Percentiles rank a stretch among this genome's conserved stretches.
These are phyloP conservation scores for Earliella scabrosa DNA, from an alignment of 1,284 basidiomycete species.

Conservation along the genomic window DNA sequence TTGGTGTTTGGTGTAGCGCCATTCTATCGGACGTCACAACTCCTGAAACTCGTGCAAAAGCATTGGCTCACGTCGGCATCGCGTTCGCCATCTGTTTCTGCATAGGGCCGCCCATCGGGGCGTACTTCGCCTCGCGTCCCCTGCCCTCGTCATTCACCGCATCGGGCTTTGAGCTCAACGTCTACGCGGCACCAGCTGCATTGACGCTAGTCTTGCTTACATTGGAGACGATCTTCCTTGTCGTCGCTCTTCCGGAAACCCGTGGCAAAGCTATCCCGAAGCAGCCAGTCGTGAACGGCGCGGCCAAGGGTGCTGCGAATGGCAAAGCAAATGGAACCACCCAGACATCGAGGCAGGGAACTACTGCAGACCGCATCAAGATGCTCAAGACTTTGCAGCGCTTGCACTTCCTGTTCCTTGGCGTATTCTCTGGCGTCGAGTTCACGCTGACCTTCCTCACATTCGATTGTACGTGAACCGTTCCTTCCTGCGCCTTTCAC, in stretches of 20 bases:
- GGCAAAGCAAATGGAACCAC: slow-evolving; percentile 18
- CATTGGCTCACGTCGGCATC: slow-evolving; percentile 90
- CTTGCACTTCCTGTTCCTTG: slow-evolving; percentile 83
- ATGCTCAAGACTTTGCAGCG: slow-evolving; percentile 60
- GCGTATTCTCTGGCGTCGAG: slow-evolving; percentile 90
- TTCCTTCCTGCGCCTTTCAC: neutral
- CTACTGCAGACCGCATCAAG: slow-evolving; percentile 53
- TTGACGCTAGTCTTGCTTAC: slow-evolving; percentile 75
- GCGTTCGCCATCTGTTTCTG: slow-evolving; percentile 94
- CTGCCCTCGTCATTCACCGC: slow-evolving; percentile 58
- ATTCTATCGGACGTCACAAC: slow-evolving; percentile 89
- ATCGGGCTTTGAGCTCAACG: slow-evolving; percentile 73
- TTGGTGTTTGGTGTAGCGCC: slow-evolving; percentile 53
- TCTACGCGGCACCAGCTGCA: slow-evolving; percentile 85
- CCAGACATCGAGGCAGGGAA: slow-evolving; percentile 33
- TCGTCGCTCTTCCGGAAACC: slow-evolving; percentile 80
- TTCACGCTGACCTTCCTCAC: slow-evolving; percentile 93
- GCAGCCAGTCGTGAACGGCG: slow-evolving; percentile 25
- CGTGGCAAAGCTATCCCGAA: slow-evolving; percentile 44
- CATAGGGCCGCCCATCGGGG: slow-evolving; percentile 83
- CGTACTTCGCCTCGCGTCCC: slow-evolving; percentile 79
- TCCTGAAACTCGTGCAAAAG: slow-evolving; percentile 75
- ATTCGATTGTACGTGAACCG: slow-evolving; percentile 70
- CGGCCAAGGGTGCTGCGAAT: slow-evolving; percentile 21
- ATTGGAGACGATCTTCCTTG: slow-evolving; percentile 74